phyloP scores from a whole-genome alignment of 2,329 filamentous ascomycete genomes.

The Penicillium sp. region DNA sequence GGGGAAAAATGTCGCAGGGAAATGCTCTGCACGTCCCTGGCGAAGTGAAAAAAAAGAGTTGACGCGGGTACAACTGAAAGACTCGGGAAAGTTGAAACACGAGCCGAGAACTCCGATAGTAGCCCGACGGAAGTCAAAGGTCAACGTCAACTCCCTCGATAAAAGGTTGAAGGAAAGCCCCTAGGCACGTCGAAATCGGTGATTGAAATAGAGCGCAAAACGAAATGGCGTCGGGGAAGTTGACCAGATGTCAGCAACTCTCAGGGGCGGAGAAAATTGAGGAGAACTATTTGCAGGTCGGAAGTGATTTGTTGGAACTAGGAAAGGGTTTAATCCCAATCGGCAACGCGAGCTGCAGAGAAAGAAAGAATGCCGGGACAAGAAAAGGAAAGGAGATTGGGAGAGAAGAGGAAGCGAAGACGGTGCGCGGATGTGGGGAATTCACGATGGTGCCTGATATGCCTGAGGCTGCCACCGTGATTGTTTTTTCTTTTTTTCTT shows the following conservation, averaged over 20 bases:
- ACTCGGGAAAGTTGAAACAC: constrained; percentile 17
- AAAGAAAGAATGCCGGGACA: constrained; percentile 28
- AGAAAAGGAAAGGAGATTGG: constrained; percentile 23
- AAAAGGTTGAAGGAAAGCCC: constrained; percentile 4
- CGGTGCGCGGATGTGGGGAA: constrained; percentile 21
- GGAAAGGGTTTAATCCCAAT: constrained; percentile 18
- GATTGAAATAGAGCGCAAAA: constrained; percentile 7
- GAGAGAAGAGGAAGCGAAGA: constrained; percentile 19
- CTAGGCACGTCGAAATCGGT: neutral
- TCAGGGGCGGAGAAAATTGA: constrained; percentile 25
- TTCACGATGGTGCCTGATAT: constrained; percentile 4
- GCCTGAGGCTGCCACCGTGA: constrained; percentile 9
- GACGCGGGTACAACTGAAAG: constrained; percentile 18
- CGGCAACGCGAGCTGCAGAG: constrained; percentile 22
- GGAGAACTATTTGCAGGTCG: constrained; percentile 19
- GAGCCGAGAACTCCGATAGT: constrained; percentile 5
- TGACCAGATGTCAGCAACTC: constrained; percentile 18
- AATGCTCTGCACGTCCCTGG: constrained; percentile 37
- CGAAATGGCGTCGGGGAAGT: constrained; percentile 13
- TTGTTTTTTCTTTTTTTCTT: too few relatives aligned
- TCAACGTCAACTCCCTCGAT: neutral
- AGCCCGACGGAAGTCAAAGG: neutral
- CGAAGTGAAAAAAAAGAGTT: constrained; percentile 17
- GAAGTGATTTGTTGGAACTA: constrained; percentile 10
- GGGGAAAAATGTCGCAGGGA: constrained; percentile 19